phyloP scores from a whole-genome alignment of 179 eudicot genomes.

The Beta corolliflora region DNA sequence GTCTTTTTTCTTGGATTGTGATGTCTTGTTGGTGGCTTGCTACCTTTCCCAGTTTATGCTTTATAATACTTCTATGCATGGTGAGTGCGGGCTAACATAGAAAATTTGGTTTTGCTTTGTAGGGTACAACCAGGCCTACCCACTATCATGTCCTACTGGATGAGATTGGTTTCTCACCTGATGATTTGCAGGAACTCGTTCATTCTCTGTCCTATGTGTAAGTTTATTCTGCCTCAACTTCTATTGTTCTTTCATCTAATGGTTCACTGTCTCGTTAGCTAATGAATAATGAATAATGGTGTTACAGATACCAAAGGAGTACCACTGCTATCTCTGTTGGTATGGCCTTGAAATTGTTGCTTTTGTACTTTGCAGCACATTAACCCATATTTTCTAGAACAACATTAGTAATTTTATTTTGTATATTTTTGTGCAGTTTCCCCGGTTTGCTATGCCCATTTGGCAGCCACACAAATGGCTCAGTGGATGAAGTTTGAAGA shows the following conservation, averaged over 20 bases:
- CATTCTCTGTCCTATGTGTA: slow-evolving; percentile 70
- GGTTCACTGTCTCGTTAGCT: not conserved
- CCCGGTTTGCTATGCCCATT: slow-evolving; percentile 73
- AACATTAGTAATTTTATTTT: not conserved
- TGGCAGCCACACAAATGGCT: slow-evolving; percentile 73
- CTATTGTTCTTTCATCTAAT: not conserved
- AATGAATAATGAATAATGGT: not conserved
- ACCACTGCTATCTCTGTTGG: slow-evolving; percentile 79
- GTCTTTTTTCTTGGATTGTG: not conserved
- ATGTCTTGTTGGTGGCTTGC: not conserved
- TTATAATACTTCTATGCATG: too few species aligned
- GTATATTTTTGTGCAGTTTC: slow-evolving; percentile 48
- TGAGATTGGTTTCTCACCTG: slow-evolving; percentile 59
- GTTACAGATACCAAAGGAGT: slow-evolving; percentile 67
- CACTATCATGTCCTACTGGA: slow-evolving; percentile 66
- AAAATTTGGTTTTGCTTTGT: not conserved
- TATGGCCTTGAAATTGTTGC: slow-evolving; percentile 19
- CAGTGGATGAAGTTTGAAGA: slow-evolving; percentile 76
- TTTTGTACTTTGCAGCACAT: not conserved
- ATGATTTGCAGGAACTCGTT: slow-evolving; percentile 61
- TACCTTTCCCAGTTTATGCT: not conserved
- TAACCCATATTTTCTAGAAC: not conserved
- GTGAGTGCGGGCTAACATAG: too few species aligned
- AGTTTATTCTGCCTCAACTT: slow-evolving; percentile 25
- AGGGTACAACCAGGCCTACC: slow-evolving; percentile 81